Conservation (phyloP, 495 filamentous ascomycete species). For the Neurospora intermedia region DNA sequence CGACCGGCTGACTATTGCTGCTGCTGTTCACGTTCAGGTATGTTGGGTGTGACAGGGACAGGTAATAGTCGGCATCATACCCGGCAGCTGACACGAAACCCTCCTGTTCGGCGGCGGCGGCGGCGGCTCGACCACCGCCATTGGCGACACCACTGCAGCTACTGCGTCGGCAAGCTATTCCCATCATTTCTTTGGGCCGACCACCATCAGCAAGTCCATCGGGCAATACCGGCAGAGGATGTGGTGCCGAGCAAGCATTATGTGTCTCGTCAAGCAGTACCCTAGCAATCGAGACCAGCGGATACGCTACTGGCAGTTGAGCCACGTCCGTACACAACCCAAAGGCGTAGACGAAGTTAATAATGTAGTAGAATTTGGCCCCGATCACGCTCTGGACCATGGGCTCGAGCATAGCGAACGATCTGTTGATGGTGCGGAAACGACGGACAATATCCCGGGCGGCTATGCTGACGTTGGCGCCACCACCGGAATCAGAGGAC, state of each 20-base stretch:
- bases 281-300: conserved; percentile 4
- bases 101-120: neutral
- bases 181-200: neutral
- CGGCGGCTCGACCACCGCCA: neutral
- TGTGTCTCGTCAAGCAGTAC: conserved; percentile 1
- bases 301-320: neutral
- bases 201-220: neutral
- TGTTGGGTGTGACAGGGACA: neutral
- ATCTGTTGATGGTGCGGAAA: conserved; percentile 10
- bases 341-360: conserved; percentile 12
- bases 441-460: neutral
- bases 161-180: neutral
- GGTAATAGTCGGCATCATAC: neutral
- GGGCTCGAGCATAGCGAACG: conserved; percentile 11
- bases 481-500: neutral
- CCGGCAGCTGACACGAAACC: neutral
- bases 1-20: neutral
- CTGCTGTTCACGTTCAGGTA: neutral
- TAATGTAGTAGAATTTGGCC: conserved; percentile 8
- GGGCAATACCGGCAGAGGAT: neutral
- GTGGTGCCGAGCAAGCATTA: neutral
- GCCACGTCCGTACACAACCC: neutral
- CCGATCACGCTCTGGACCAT: conserved; percentile 8
- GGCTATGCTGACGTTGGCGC: neutral
- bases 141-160: neutral